Evolutionary conservation across 306 rosid genomes (phyloP).

Genomic region (Oemleria cerasiformis): DNA sequence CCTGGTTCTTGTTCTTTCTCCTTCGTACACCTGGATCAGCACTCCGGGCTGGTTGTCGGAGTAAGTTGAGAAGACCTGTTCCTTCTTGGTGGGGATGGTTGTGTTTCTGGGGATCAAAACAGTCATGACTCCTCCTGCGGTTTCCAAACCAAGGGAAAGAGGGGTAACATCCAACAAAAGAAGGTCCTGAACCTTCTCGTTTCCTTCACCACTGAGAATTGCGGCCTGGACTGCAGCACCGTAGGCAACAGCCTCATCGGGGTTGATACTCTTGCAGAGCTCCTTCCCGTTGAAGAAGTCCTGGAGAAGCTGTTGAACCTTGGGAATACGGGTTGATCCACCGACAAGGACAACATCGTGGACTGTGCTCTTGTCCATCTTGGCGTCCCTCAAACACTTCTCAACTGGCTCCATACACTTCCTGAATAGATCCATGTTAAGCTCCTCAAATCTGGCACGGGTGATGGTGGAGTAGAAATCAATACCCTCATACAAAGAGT

Average conservation of each 20-base stretch:
- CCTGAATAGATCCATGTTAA: conserved; percentile 66
- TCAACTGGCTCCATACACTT: conserved; percentile 76
- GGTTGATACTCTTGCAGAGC: conserved; percentile 73
- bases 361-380: conserved; percentile 61
- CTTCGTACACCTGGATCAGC: conserved; percentile 72
- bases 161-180: conserved; percentile 71
- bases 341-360: conserved; percentile 72
- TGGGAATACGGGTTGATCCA: conserved; percentile 72
- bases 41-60: conserved; percentile 83
- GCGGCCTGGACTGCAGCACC: conserved; percentile 78
- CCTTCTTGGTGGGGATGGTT: conserved; percentile 75
- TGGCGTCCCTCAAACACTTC: conserved; percentile 69
- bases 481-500: conserved; percentile 67
- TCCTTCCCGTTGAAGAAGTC: conserved; percentile 68
- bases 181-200: conserved; percentile 78
- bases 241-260: conserved; percentile 71
- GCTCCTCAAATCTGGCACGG: conserved; percentile 69
- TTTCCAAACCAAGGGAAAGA: conserved; percentile 63
- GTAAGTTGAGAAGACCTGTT: conserved; percentile 74
- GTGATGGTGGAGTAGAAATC: conserved; percentile 68
- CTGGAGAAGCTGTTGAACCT: conserved; percentile 62
- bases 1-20: conserved; percentile 64
- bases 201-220: conserved; percentile 68
- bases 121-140: conserved; percentile 78
- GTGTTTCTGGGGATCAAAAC: conserved; percentile 73